Evolutionary conservation across 1,284 basidiomycete species (phyloP).

Genomic region (Cryptococcus amylolentus): DNA sequence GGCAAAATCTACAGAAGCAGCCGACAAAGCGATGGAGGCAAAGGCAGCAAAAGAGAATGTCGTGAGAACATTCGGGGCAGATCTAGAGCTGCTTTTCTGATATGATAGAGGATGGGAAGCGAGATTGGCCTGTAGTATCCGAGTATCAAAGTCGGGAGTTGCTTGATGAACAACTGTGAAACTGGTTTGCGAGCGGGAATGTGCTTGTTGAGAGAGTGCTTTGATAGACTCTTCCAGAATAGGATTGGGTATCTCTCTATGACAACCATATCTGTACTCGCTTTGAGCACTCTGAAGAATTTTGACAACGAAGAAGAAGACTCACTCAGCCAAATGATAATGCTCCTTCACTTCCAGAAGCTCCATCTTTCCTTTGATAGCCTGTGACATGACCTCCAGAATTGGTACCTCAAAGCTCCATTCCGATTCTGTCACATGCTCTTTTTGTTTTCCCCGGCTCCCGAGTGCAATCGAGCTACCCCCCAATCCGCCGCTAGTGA

Average conservation of each 20-base stretch:
- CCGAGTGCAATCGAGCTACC: background rate
- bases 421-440: slow-evolving; percentile 10
- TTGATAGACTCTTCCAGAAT: slow-evolving; percentile 13
- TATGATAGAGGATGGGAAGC: slow-evolving; percentile 13
- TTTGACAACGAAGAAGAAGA: background rate
- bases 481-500: background rate
- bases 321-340: slow-evolving; percentile 22
- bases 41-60: slow-evolving; percentile 21
- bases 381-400: slow-evolving; percentile 8
- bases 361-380: slow-evolving; percentile 1
- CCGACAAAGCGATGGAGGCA: slow-evolving; percentile 12
- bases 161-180: slow-evolving; percentile 21
- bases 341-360: slow-evolving; percentile 5
- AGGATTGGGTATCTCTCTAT: slow-evolving; percentile 16
- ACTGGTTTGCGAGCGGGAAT: slow-evolving; percentile 2
- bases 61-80: slow-evolving; percentile 11
- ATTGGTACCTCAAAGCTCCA: slow-evolving; percentile 23
- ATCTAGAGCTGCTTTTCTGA: slow-evolving; percentile 8
- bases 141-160: slow-evolving; percentile 15
- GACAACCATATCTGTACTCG: slow-evolving; percentile 18
- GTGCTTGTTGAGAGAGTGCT: slow-evolving; percentile 2
- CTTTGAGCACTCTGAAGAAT: background rate
- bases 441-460: slow-evolving; percentile 4
- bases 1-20: slow-evolving; percentile 15
- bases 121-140: slow-evolving; percentile 14